These are phyloP conservation scores for Akebia trifoliata DNA, from an alignment of 164 flowering plant species.

Conservation along the genomic window DNA sequence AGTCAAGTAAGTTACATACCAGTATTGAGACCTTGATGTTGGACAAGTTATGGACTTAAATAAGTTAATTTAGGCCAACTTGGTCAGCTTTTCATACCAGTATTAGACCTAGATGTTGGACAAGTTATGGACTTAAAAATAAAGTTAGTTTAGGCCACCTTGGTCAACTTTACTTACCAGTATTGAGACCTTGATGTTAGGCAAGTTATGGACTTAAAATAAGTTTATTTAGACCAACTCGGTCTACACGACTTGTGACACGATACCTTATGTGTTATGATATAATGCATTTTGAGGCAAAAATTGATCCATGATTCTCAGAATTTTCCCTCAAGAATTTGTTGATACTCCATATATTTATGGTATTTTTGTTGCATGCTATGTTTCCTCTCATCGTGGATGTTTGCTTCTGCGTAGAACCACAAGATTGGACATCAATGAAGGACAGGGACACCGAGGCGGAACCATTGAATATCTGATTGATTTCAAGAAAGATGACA, in stretches of 20 bases:
- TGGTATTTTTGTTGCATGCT: not conserved
- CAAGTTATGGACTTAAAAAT: not conserved
- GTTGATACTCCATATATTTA: not conserved
- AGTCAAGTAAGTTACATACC: constrained; percentile 55
- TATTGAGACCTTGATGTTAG: not conserved
- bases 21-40: not conserved
- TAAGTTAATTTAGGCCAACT: no score
- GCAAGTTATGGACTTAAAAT: not conserved
- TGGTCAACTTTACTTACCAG: not conserved
- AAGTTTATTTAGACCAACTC: no score
- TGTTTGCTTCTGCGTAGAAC: constrained; percentile 31
- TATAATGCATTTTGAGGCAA: no score
- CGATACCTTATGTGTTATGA: not conserved
- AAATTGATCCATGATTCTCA: no score
- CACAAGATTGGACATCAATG: constrained; percentile 50
- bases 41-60: not conserved
- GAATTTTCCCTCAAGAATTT: not conserved
- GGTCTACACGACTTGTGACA: not conserved
- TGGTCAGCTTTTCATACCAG: not conserved
- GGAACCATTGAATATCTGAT: constrained; percentile 50
- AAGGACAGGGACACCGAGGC: constrained; percentile 53
- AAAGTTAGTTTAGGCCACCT: not conserved
- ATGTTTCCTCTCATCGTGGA: not conserved
- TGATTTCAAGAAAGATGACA: not conserved
- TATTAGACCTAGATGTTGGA: not conserved